Conservation (phyloP, 371 early-diverging fungal species). For the Entomophthora muscae region DNA sequence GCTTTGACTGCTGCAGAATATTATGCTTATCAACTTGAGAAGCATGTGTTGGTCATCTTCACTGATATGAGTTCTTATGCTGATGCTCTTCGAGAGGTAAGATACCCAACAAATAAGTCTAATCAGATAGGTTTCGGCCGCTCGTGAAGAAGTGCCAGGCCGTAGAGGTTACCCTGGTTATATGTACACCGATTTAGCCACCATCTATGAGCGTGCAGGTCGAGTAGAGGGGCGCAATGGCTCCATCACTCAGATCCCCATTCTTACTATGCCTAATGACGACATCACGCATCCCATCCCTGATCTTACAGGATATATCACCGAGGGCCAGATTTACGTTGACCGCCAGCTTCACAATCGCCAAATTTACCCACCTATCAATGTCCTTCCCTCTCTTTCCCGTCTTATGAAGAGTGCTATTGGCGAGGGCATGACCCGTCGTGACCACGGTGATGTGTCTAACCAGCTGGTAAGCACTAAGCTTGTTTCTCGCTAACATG, state of each 20-base stretch:
- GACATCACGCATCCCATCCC: constrained; percentile 99
- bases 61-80: constrained; percentile 99
- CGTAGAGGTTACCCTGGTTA: constrained; percentile 99
- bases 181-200: constrained; percentile 99
- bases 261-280: constrained; percentile 99
- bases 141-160: constrained; percentile 99
- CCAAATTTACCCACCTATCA: constrained; percentile 99
- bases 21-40: constrained; percentile 98
- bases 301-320: constrained; percentile 99
- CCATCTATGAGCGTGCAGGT: constrained; percentile 99
- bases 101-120: neutral
- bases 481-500: neutral
- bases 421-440: constrained; percentile 98
- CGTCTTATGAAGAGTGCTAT: constrained; percentile 99
- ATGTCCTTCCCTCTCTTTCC: constrained; percentile 98
- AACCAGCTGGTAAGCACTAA: constrained; percentile 76
- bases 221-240: constrained; percentile 99
- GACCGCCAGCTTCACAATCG: constrained; percentile 99
- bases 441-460: constrained; percentile 99
- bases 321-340: constrained; percentile 99
- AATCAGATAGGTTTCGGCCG: constrained; percentile 67
- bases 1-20: constrained; percentile 99
- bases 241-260: constrained; percentile 99
- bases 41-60: constrained; percentile 98
- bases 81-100: constrained; percentile 98